phyloP scores from a whole-genome alignment of 2,329 filamentous ascomycete genomes.

The Ophiostoma tasmaniense region DNA sequence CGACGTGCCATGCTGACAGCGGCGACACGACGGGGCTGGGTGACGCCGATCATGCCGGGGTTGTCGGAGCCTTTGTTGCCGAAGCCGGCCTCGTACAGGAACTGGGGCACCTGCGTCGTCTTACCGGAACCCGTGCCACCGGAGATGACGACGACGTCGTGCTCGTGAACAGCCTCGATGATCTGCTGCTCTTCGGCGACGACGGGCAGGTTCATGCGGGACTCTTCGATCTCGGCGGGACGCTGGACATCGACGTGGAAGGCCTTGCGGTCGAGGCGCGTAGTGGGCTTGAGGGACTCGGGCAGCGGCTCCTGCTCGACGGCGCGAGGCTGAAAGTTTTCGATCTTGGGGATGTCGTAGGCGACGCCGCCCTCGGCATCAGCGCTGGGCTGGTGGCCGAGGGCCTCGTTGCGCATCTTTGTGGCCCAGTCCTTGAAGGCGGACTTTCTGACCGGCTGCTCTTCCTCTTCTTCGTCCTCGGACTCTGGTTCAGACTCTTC shows the following conservation, averaged over 20 bases:
- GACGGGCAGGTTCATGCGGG: slow-evolving; percentile 73
- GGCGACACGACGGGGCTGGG: slow-evolving; percentile 87
- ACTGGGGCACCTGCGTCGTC: slow-evolving; percentile 94
- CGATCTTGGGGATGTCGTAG: slow-evolving; percentile 46
- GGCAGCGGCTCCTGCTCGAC: slow-evolving; percentile 65
- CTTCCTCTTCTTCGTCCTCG: slow-evolving; percentile 23
- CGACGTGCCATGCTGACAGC: slow-evolving; percentile 95
- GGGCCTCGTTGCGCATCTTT: slow-evolving; percentile 72
- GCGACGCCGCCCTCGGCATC: slow-evolving; percentile 20
- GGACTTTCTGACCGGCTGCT: slow-evolving; percentile 29
- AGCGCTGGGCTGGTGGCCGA: slow-evolving; percentile 52
- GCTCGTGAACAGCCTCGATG: slow-evolving; percentile 94
- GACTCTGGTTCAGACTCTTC: slow-evolving; percentile 24
- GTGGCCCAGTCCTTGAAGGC: slow-evolving; percentile 94
- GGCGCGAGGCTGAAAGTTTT: slow-evolving; percentile 58
- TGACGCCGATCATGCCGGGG: slow-evolving; percentile 78
- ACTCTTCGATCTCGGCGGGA: slow-evolving; percentile 63
- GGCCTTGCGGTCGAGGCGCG: slow-evolving; percentile 57
- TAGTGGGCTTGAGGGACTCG: slow-evolving; percentile 53
- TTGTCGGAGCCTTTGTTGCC: slow-evolving; percentile 65
- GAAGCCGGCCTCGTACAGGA: slow-evolving; percentile 69
- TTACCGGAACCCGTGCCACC: slow-evolving; percentile 95
- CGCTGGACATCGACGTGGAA: slow-evolving; percentile 67
- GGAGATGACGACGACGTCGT: slow-evolving; percentile 83
- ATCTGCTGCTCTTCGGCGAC: slow-evolving; percentile 94